Conservation (phyloP, 768 basidiomycete species). For the Suillus hirtellus region DNA sequence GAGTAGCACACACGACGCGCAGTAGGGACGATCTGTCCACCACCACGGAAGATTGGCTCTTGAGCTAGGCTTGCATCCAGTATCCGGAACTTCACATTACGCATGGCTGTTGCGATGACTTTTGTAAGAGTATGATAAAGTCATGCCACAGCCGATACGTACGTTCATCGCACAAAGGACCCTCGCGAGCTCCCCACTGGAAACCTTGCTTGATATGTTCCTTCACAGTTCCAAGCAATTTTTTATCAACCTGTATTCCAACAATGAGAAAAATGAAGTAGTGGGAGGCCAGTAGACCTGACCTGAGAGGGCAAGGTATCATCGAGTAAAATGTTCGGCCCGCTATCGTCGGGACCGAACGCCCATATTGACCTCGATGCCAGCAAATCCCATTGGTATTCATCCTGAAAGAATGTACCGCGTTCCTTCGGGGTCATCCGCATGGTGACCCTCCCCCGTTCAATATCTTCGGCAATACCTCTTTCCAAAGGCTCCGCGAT, state of each 20-base stretch:
- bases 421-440: constrained; percentile 94
- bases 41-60: constrained; percentile 97
- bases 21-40: constrained; percentile 98
- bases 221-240: constrained; percentile 82
- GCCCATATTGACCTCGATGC: constrained; percentile 99
- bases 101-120: constrained; percentile 67
- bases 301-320: constrained; percentile 96
- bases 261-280: constrained; percentile 6
- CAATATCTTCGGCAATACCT: constrained; percentile 95
- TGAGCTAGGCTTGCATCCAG: constrained; percentile 89
- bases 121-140: constrained; percentile 3
- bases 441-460: constrained; percentile 90
- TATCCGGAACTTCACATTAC: constrained; percentile 97
- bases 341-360: constrained; percentile 95
- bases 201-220: constrained; percentile 99
- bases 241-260: constrained; percentile 79
- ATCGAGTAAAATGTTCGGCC: constrained; percentile 91
- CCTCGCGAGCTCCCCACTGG: constrained; percentile 98
- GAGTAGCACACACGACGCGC: constrained; percentile 99
- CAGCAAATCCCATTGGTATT: constrained; percentile 97
- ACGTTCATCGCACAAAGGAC: constrained; percentile 98
- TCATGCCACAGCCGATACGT: constrained; percentile 39
- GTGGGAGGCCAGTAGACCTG: constrained; percentile 15
- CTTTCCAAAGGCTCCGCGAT: constrained; percentile 97
- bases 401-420: constrained; percentile 94